phyloP scores from a whole-genome alignment of 805 yeast genomes.

The Starmerella sp. region DNA sequence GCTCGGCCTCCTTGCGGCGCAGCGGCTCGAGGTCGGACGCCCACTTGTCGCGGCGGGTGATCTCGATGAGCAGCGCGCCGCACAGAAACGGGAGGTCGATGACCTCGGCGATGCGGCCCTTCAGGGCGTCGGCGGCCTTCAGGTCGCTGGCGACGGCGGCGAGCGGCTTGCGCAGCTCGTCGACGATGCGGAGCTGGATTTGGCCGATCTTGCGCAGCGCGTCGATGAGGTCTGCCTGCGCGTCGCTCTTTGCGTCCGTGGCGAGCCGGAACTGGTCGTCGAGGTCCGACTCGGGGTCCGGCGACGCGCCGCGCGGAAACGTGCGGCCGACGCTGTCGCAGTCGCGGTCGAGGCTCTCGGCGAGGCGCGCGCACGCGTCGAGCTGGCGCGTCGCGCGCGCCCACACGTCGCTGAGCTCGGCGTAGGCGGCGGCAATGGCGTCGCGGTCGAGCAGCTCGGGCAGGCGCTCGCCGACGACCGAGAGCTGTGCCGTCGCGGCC shows the following conservation, averaged over 20 bases:
- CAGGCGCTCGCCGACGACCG: conserved; percentile 11
- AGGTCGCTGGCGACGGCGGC: conserved; percentile 21
- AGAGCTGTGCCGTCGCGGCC: conserved; percentile 11
- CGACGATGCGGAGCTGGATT: conserved; percentile 24
- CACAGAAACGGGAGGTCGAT: conserved; percentile 31
- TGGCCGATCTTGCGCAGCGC: conserved; percentile 20
- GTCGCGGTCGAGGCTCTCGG: not conserved
- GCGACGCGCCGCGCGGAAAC: not conserved
- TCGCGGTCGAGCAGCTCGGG: conserved; percentile 5
- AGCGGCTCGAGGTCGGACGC: conserved; percentile 28
- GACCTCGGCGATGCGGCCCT: conserved; percentile 28
- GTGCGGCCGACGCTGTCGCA: not conserved
- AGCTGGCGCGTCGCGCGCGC: not conserved
- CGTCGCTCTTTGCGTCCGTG: not conserved
- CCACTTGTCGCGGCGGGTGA: conserved; percentile 23
- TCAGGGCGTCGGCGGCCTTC: conserved; percentile 23
- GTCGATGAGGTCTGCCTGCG: not conserved
- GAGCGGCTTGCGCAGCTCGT: conserved; percentile 25
- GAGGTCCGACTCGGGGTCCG: not conserved
- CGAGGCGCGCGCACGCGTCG: not conserved
- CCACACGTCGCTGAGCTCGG: conserved; percentile 4
- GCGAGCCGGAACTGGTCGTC: conserved; percentile 2
- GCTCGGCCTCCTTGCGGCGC: conserved; percentile 43
- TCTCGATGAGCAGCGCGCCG: conserved; percentile 31
- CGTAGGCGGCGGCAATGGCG: conserved; percentile 1